Conservation (phyloP, 1,284 basidiomycete genomes). For the Agroathelia rolfsii region DNA sequence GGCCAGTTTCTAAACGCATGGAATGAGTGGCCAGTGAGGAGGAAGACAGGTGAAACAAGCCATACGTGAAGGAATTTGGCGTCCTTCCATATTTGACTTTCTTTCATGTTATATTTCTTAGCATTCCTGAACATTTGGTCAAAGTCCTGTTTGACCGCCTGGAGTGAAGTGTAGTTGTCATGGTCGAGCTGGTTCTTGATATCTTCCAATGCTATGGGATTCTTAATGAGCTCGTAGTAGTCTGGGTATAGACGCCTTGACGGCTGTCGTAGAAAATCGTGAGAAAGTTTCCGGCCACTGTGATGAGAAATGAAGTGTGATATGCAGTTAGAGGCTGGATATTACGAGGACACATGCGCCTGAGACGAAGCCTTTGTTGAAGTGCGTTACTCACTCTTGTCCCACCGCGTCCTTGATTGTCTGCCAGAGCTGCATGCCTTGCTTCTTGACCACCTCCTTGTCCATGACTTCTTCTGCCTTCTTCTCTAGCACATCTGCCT, state of each 20-base stretch:
- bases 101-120: conserved; percentile 81
- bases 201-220: conserved; percentile 79
- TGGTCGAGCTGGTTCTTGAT: conserved; percentile 73
- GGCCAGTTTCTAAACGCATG: no score
- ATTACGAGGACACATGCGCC: conserved; percentile 17
- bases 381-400: conserved; percentile 65
- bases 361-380: conserved; percentile 23
- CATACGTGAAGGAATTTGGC: conserved; percentile 60
- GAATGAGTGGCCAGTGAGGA: no score
- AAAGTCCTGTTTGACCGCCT: conserved; percentile 71
- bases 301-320: conserved; percentile 13
- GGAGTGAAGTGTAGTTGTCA: conserved; percentile 53
- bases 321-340: conserved; percentile 15
- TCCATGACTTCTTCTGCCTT: conserved; percentile 22
- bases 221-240: conserved; percentile 71
- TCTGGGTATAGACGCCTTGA: conserved; percentile 78
- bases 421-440: conserved; percentile 61
- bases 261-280: conserved; percentile 72
- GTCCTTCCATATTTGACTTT: conserved; percentile 78
- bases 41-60: not conserved
- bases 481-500: conserved; percentile 14
- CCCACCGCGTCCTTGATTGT: conserved; percentile 68
- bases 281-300: conserved; percentile 58
- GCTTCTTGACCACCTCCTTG: conserved; percentile 39
- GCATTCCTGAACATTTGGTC: conserved; percentile 87